Evolutionary conservation across 164 flowering plant genomes (phyloP).

Genomic region (Warburgia ugandensis): DNA sequence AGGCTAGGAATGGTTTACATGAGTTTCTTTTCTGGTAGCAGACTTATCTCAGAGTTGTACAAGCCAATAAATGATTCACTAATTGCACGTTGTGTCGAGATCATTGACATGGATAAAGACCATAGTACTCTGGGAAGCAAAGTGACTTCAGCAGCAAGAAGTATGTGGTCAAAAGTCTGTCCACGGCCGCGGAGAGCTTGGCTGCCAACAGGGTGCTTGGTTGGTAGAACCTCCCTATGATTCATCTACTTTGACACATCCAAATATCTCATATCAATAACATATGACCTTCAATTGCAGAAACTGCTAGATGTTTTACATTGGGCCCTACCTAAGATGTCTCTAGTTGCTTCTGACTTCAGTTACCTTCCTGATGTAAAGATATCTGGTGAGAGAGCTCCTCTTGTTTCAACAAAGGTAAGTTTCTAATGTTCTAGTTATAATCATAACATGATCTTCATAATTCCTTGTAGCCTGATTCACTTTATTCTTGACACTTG

Average conservation of each 20-base stretch:
- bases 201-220: conserved; percentile 98
- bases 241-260: not conserved
- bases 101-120: conserved; percentile 41
- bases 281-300: conserved; percentile 34
- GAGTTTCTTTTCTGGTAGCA: conserved; percentile 15
- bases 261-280: conserved; percentile 5
- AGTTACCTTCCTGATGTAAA: conserved; percentile 93
- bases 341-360: conserved; percentile 93
- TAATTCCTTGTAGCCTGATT: too few relatives aligned
- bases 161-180: conserved; percentile 62
- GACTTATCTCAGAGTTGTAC: conserved; percentile 42
- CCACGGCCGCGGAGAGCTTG: conserved; percentile 83
- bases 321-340: conserved; percentile 87
- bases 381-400: conserved; percentile 92
- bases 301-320: conserved; percentile 76
- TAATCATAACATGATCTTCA: not conserved
- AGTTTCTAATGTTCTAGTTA: conserved; percentile 4
- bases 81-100: conserved; percentile 55
- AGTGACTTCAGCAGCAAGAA: conserved; percentile 27
- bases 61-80: conserved; percentile 76
- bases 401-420: conserved; percentile 91
- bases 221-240: conserved; percentile 7
- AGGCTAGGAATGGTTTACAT: too few relatives aligned
- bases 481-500: too few relatives aligned
- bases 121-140: conserved; percentile 23